Evolutionary conservation across 129 eudicot genomes (phyloP).

Genomic region (Mikania micrantha): DNA sequence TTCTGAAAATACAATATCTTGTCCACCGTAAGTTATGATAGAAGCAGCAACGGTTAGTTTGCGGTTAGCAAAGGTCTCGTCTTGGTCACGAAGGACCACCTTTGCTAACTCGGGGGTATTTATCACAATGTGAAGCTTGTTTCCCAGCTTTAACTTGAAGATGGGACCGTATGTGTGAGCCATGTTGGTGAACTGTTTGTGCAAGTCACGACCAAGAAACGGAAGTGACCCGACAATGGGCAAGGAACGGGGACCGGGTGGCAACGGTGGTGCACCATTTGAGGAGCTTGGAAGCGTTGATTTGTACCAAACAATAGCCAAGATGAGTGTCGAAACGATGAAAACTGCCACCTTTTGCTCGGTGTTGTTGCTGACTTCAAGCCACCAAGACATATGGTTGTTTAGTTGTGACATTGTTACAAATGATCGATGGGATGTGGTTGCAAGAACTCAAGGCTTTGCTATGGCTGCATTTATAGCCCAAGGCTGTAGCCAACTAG

Average conservation of each 20-base stretch:
- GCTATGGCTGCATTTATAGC: neutral
- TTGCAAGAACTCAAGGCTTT: no score
- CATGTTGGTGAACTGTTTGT: neutral
- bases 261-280: constrained; percentile 19
- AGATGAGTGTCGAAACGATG: neutral
- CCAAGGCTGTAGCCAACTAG: no score
- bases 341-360: neutral
- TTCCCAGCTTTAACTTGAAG: neutral
- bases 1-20: neutral
- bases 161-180: neutral
- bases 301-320: neutral
- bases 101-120: neutral
- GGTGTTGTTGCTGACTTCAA: neutral
- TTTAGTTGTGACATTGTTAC: neutral
- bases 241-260: constrained; percentile 35
- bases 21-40: no score
- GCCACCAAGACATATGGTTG: neutral
- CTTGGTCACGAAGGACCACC: neutral
- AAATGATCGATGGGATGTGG: no score
- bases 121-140: neutral
- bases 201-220: constrained; percentile 11
- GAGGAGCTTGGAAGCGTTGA: neutral
- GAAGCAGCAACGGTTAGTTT: no score
- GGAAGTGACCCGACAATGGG: constrained; percentile 45
- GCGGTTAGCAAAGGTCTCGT: neutral